A percentile compares a stretch with the other conserved stretches of the same genome.
phyloP scores from a whole-genome alignment of 2,329 filamentous ascomycete species.

The Penicillium janthinellum region DNA sequence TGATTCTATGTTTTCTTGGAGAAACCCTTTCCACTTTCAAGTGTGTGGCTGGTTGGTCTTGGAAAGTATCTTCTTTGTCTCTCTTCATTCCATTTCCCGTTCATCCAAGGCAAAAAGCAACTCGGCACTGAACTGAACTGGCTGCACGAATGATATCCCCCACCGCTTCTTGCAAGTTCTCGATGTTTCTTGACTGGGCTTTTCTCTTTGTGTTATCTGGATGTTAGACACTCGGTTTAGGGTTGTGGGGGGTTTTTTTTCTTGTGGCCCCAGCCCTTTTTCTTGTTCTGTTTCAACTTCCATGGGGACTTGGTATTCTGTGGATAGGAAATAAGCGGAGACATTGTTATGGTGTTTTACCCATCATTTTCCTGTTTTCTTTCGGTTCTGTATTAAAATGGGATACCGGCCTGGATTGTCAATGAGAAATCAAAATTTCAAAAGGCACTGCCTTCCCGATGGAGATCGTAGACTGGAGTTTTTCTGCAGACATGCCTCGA shows the following conservation, averaged over 20 bases:
- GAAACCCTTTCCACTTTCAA: neutral
- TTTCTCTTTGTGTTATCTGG: neutral
- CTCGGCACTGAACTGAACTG: neutral
- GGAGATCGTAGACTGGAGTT: neutral
- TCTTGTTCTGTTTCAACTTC: neutral
- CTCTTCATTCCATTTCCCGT: neutral
- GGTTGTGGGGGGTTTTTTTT: neutral
- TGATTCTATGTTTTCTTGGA: neutral
- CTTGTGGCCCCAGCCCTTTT: constrained; percentile 1
- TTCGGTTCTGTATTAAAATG: constrained; percentile 29
- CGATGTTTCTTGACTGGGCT: constrained; percentile 17
- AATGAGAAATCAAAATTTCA: constrained; percentile 27
- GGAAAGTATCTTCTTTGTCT: neutral
- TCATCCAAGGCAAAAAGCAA: neutral
- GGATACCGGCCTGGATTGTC: constrained; percentile 17
- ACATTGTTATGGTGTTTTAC: constrained; percentile 19
- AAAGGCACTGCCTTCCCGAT: constrained; percentile 6
- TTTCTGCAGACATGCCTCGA: neutral
- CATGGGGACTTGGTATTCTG: constrained; percentile 10
- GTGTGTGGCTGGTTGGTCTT: neutral
- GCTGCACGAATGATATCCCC: neutral
- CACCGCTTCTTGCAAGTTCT: constrained; percentile 10
- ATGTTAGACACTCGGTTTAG: constrained; percentile 17
- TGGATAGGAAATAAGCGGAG: neutral
- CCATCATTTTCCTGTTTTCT: constrained; percentile 10